Evolutionary conservation across 2,329 filamentous ascomycete genomes (phyloP).

Genomic region (Fusarium sp.): DNA sequence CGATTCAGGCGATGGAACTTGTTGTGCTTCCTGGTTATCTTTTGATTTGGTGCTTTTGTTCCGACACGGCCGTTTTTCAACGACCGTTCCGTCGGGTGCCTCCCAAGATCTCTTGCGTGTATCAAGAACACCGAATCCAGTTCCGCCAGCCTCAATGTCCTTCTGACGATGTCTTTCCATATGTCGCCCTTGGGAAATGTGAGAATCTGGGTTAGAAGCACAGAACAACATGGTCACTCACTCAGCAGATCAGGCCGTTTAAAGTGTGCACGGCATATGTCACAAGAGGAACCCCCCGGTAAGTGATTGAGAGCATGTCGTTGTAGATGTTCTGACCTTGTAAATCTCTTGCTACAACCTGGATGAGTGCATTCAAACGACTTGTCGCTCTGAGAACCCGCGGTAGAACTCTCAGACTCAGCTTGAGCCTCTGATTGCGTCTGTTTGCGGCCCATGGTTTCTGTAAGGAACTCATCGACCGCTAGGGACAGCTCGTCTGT

Average conservation of each 20-base stretch:
- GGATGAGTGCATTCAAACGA: slow-evolving; percentile 57
- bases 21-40: slow-evolving; percentile 4
- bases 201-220: not conserved
- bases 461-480: slow-evolving; percentile 19
- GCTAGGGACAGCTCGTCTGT: slow-evolving; percentile 17
- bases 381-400: slow-evolving; percentile 29
- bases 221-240: slow-evolving; percentile 19
- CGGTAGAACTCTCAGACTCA: not conserved
- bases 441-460: slow-evolving; percentile 15
- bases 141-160: slow-evolving; percentile 67
- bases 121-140: slow-evolving; percentile 64
- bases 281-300: slow-evolving; percentile 67
- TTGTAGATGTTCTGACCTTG: slow-evolving; percentile 69
- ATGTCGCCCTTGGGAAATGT: slow-evolving; percentile 64
- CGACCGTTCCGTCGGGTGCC: slow-evolving; percentile 65
- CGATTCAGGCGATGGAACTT: slow-evolving; percentile 9
- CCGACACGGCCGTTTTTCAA: slow-evolving; percentile 55
- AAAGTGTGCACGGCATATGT: slow-evolving; percentile 71
- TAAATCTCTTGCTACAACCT: slow-evolving; percentile 66
- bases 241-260: slow-evolving; percentile 67
- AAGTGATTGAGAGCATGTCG: slow-evolving; percentile 70
- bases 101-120: slow-evolving; percentile 70
- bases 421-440: slow-evolving; percentile 8
- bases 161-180: slow-evolving; percentile 67
- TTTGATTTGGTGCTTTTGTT: slow-evolving; percentile 8